These are phyloP conservation scores for Epichloe glyceriae DNA, from an alignment of 2,329 filamentous ascomycete genomes.

Conservation along the genomic window DNA sequence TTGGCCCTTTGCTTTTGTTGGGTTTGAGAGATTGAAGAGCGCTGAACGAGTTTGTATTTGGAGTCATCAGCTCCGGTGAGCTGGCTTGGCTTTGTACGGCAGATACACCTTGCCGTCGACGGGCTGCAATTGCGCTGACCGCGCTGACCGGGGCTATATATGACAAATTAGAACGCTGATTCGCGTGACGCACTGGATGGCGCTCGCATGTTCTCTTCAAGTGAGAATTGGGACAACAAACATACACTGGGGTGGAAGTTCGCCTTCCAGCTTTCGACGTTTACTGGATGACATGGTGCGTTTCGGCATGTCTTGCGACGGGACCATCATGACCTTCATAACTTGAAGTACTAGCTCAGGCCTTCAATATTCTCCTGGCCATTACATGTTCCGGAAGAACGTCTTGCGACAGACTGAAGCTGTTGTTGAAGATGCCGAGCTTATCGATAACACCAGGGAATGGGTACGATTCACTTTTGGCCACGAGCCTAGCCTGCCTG, in stretches of 20 bases:
- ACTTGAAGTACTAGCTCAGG: neutral
- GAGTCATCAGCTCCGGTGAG: slow-evolving; percentile 10
- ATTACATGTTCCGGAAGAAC: too few relatives aligned
- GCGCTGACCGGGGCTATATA: slow-evolving; percentile 16
- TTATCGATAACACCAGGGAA: neutral
- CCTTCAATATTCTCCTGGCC: neutral
- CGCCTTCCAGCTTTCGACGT: slow-evolving; percentile 21
- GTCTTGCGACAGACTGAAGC: neutral
- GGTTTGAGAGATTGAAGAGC: slow-evolving; percentile 13
- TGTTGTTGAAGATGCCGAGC: neutral
- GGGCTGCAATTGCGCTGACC: slow-evolving; percentile 25
- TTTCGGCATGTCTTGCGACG: neutral
- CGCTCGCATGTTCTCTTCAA: neutral
- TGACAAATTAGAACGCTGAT: neutral
- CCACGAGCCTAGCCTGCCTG: neutral
- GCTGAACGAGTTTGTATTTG: slow-evolving; percentile 18
- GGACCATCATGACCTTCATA: neutral
- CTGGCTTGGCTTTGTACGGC: slow-evolving; percentile 4
- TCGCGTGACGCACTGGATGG: neutral
- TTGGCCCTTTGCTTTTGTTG: slow-evolving; percentile 4
- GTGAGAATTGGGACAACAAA: neutral
- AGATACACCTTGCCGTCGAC: slow-evolving; percentile 15
- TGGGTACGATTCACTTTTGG: too few relatives aligned
- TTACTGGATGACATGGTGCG: slow-evolving; percentile 17
- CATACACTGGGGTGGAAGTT: slow-evolving; percentile 19